Conservation (phyloP, 129 eudicot species). For the Smallanthus sonchifolius region DNA sequence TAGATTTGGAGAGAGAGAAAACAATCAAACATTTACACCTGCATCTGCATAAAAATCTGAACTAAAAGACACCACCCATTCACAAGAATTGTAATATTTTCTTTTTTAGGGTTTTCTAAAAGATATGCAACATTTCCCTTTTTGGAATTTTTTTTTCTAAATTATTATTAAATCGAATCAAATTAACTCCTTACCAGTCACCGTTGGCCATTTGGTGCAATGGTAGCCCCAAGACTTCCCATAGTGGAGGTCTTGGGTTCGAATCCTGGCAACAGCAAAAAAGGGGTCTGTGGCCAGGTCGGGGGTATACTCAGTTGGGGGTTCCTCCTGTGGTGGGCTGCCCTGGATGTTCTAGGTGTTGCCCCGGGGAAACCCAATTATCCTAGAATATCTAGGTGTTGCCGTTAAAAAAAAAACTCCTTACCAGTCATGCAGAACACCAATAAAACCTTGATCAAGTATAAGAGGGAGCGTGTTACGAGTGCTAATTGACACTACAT, state of each 20-base stretch:
- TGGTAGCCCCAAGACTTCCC: too few species aligned
- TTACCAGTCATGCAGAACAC: constrained; percentile 93
- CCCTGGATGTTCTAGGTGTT: too few species aligned
- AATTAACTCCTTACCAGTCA: constrained; percentile 61
- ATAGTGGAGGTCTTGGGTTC: too few species aligned
- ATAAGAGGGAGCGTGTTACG: constrained; percentile 81
- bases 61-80: background rate
- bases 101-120: background rate
- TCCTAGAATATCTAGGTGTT: too few species aligned
- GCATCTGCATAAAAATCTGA: background rate
- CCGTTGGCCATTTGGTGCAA: too few species aligned
- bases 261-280: too few species aligned
- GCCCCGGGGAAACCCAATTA: too few species aligned
- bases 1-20: constrained; percentile 2
- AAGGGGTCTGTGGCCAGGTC: too few species aligned
- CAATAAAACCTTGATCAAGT: constrained; percentile 87
- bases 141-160: background rate
- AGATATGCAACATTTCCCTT: background rate
- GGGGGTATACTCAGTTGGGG: too few species aligned
- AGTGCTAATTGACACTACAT: constrained; percentile 59
- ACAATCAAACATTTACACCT: background rate
- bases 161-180: background rate
- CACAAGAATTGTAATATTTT: background rate
- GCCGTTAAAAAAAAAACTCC: too few species aligned
- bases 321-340: too few species aligned